Base-by-base conservation (phyloP, 192 early-diverging fungal species). In the Allomyces macrogynus region DNA sequence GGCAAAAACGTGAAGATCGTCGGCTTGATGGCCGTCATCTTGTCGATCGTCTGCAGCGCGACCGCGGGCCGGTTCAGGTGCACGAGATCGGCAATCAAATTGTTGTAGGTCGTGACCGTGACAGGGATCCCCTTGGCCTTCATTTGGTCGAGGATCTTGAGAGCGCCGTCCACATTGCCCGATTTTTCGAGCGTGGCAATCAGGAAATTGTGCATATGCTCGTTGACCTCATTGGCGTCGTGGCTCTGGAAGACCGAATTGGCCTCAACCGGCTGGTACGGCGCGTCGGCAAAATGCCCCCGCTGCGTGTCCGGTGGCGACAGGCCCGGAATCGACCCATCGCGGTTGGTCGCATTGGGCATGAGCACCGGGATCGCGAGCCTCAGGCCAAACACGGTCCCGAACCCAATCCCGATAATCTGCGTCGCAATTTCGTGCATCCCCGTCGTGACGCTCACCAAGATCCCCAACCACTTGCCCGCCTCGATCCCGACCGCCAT, bases 121-220 rank as follows among this genome's bases (percentile, higher is more conserved):
- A 57, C 49, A 3, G 49, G 16, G 16, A 57, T n/a, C 16, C 49
- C 49, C 16, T n/a, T 14, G 16, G 12, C 49, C 16, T n/a, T 14
- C 49, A n/a, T n/a, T n/a, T 57, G 16, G 49, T 57, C 49, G 16
- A 57, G 49, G 3, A n/a, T n/a, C 49, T 14, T 20, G 20, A 57
- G 49, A 20, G 49, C 49, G 16, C 49, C 49, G 49, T 57, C 49
- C 16, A 57, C 49, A 10, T 57, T 57, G 12, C 49, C 49, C 16
- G 49, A 57, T 16, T 57, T n/a, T 57, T 57, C 49, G 49, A 57
- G 49, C 49, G 20, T n/a, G 9, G 16, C 16, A 14, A 57, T n/a
- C 49, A 57, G 49, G 49, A 57, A 57, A 57, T 57, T 57, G 49
- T 57, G 49, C 49, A 57, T 57, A 16, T 57, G 49, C 49, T 57